These are phyloP conservation scores for Fraxinus americana DNA, from an alignment of 257 asterid species.

Conservation along the genomic window DNA sequence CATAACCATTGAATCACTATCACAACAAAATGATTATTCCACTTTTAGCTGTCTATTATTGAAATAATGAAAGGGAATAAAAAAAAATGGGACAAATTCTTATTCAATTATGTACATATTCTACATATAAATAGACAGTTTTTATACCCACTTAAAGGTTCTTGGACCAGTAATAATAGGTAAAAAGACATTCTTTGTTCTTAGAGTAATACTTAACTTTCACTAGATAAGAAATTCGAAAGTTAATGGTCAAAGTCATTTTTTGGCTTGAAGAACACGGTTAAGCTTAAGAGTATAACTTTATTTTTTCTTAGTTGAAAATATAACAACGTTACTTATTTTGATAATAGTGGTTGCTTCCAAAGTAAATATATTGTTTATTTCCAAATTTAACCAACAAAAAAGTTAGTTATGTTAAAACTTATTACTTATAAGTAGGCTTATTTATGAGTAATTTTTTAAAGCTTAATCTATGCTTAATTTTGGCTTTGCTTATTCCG, in stretches of 20 bases:
- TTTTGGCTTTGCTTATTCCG: no score
- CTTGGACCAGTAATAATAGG: constrained; percentile 21
- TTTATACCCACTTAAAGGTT: constrained; percentile 36
- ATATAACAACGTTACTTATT: no score
- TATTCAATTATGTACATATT: background rate
- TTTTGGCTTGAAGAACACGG: background rate
- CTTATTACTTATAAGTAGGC: no score
- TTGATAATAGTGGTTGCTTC: no score
- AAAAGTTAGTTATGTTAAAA: no score
- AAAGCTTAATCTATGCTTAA: no score
- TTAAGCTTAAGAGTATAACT: background rate
- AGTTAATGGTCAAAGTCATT: constrained; percentile 46
- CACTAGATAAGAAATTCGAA: constrained; percentile 22
- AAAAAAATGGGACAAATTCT: constrained; percentile 24
- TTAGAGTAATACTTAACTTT: background rate
- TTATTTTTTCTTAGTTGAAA: no score
- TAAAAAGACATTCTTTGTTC: constrained; percentile 18
- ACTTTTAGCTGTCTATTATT: constrained; percentile 19
- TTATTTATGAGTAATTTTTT: no score
- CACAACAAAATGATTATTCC: constrained; percentile 17
- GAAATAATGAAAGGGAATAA: constrained; percentile 23
- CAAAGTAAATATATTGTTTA: no score
- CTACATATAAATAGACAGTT: background rate
- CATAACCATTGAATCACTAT: constrained; percentile 1
- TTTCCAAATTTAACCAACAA: no score